These are phyloP conservation scores for Eremothecium coryli DNA, from an alignment of 1,139 yeast species.

Conservation along the genomic window DNA sequence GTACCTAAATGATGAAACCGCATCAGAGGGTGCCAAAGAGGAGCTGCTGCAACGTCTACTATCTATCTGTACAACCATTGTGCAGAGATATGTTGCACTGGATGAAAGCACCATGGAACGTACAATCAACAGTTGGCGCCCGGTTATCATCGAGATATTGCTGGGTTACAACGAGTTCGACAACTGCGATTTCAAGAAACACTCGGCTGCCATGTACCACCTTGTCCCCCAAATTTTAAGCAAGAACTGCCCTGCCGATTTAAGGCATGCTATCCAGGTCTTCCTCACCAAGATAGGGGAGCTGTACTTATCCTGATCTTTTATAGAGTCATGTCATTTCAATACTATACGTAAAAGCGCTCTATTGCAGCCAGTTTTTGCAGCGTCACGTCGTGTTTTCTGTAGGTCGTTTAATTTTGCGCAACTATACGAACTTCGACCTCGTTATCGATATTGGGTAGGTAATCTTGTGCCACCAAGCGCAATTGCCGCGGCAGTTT, in stretches of 20 bases:
- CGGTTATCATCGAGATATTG: conserved; percentile 78
- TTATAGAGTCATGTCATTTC: too few species aligned
- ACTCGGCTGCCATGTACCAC: conserved; percentile 60
- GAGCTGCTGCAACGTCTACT: conserved; percentile 46
- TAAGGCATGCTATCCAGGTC: conserved; percentile 56
- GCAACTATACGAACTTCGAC: too few species aligned
- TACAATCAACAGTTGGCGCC: conserved; percentile 78
- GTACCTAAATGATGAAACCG: conserved; percentile 56
- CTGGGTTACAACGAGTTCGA: conserved; percentile 76
- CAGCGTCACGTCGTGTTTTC: too few species aligned
- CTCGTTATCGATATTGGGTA: too few species aligned
- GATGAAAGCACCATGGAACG: conserved; percentile 73
- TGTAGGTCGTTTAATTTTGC: too few species aligned
- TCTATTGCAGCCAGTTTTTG: too few species aligned
- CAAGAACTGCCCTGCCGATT: conserved; percentile 59
- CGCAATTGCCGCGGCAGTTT: too few species aligned
- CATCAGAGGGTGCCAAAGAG: conserved; percentile 28
- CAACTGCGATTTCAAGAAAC: conserved; percentile 57
- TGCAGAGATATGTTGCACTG: conserved; percentile 59
- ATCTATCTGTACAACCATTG: conserved; percentile 62
- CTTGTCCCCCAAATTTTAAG: conserved; percentile 58
- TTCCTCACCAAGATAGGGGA: conserved; percentile 69
- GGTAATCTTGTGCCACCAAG: too few species aligned
- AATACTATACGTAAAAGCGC: too few species aligned
- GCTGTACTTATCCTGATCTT: conserved; percentile 35